phyloP scores from a whole-genome alignment of 768 basidiomycete genomes.

The Fistulinella prunicolor region DNA sequence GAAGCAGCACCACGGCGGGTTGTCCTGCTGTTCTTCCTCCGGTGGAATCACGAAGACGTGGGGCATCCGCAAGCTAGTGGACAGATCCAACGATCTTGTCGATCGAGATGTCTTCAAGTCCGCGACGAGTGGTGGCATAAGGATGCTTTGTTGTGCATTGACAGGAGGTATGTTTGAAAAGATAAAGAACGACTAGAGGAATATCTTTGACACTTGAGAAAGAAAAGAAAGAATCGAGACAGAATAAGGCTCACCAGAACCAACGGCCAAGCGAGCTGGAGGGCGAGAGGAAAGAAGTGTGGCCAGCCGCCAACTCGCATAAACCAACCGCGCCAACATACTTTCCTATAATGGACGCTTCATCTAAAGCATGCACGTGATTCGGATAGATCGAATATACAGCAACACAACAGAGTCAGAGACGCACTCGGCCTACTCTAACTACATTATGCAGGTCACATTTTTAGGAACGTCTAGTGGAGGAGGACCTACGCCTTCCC shows the following conservation, averaged over 20 bases:
- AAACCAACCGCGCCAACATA: slow-evolving; percentile 17
- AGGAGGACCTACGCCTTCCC: slow-evolving; percentile 68
- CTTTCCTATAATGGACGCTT: slow-evolving; percentile 21
- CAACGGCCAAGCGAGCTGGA: slow-evolving; percentile 1
- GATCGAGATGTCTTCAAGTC: slow-evolving; percentile 17
- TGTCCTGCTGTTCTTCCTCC: slow-evolving; percentile 49
- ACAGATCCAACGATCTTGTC: slow-evolving; percentile 2
- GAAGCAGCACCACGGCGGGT: slow-evolving; percentile 56
- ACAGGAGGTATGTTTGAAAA: not conserved
- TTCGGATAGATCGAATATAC: no score
- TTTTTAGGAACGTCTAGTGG: slow-evolving; percentile 79
- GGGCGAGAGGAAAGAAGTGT: not conserved
- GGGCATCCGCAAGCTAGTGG: slow-evolving; percentile 34
- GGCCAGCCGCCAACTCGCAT: slow-evolving; percentile 22
- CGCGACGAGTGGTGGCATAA: slow-evolving; percentile 15
- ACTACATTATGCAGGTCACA: slow-evolving; percentile 53
- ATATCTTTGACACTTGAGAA: no score
- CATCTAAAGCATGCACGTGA: not conserved
- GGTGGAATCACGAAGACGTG: slow-evolving; percentile 57
- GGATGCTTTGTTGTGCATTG: not conserved
- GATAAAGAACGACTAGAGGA: slow-evolving; percentile 22
- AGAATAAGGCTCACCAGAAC: slow-evolving; percentile 12
- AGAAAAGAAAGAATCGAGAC: not conserved
- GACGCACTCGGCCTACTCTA: no score
- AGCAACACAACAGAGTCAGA: no score